Base-by-base conservation (phyloP, 148 eudicot genomes). In the Hydrangea macrophylla region DNA sequence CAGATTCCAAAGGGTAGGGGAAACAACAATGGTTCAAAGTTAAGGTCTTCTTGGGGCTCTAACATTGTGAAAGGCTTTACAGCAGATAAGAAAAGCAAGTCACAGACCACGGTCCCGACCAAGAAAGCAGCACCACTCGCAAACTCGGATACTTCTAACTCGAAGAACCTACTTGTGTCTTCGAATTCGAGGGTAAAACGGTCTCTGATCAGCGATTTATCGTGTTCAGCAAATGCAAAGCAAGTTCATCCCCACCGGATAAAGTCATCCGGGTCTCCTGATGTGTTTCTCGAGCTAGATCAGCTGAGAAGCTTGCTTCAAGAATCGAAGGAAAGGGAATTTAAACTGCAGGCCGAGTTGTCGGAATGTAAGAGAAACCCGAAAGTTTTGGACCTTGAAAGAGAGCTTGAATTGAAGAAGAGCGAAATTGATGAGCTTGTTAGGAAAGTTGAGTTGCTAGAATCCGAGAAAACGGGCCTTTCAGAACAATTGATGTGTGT, bases 281-380 rank as follows among this genome's bases (percentile, higher is more conserved):
- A 87, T 64, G 73, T 90, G 77, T 82, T 83, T 36, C 76, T 78
- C 15, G 96, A 90, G 72, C 81, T 90, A n/a, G 96, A 87, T 62
- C 88, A 83, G 26, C 70, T 87, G 69, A 83, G 96, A 79, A 81
- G 74, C 32, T 71, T 83, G 69, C 77, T 90, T 22, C 86, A 79
- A 63, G 92, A 85, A 59, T 87, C 92, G 2, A 90, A 87, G 80
- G 88, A 80, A 15, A 82, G 87, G 78, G 96, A 90, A 75, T 40
- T 65, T 6, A 79, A 79, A n/a, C 64, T 90, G 80, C 92, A 84
- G 63, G 78, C 74, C 18, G 90, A 90, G 79, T 68, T 90, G 22
- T 70, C 64, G 0, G 87, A 90, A 69, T 66, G 57, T 50, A 87
- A 70, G 72, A 67, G 75, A 42, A 80, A 73, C 54, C 62, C 68